Evolutionary conservation across 2,329 filamentous ascomycete genomes (phyloP), one percentile per base, ranked within the genome.

Genomic region (Cladophialophora carrionii): DNA sequence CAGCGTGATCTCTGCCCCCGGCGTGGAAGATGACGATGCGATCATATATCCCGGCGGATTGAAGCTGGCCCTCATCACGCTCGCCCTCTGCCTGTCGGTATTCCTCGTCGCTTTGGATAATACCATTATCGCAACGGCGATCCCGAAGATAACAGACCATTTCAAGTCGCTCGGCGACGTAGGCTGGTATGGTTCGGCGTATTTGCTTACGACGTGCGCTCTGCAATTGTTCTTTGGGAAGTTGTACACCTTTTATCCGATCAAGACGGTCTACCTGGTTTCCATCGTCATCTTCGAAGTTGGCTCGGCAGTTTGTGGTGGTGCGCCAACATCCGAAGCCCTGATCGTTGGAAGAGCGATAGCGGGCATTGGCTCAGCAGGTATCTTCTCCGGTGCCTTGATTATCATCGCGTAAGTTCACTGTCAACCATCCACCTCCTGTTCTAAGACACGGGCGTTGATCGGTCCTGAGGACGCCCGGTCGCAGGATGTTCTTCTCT

Each of bases 241-340:
- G 61, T 67, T 82, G 49, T 83, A 81, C 69, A 82, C 78, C 17
- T 81, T 81, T 63, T 81, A 76, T 70, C 75, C 75, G 65, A 76
- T 80, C 70, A 81, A 81, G 66, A 76, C 73, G 66, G 75, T 78
- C 2, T 81, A 78, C 65, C 65, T 82, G 22, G 57, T 66, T 14
- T 71, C 75, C 55, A 76, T 82, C 41, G 68, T 70, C 59, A 70
- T 82, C 63, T 82, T 82, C 57, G 80, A 82, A 58, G 66, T 80
- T 41, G 80, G 80, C 12, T 80, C 78, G 55, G 72, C 78, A 20
- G 71, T 82, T 31, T 82, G 80, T 66, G 75, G 74, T 58, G 73
- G 70, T 20, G 75, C 75, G 1, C 75, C 73, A 17, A 72, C 64
- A n/a, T 75, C 73, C 2, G 62, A 62, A 3, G 72, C 72, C 10